phyloP scores from a whole-genome alignment of 495 filamentous ascomycete species.

The Daldinia concentrica region DNA sequence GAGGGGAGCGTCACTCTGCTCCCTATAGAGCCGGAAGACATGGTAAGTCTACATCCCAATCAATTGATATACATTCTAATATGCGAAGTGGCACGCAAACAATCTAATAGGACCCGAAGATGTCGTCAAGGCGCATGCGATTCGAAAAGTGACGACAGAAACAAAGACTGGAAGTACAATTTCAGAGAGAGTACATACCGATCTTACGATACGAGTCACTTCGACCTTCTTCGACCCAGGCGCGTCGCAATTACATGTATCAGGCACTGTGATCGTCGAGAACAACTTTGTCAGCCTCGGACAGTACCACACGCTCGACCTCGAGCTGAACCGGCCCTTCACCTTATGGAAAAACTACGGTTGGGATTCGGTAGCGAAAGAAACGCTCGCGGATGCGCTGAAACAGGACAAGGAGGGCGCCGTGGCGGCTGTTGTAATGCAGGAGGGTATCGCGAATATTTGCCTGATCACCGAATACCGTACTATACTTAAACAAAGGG shows the following conservation, averaged over 20 bases:
- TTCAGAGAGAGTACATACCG: conserved; percentile 78
- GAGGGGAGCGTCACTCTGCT: conserved; percentile 81
- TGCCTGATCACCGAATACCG: conserved; percentile 92
- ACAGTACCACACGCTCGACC: conserved; percentile 87
- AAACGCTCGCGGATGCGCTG: conserved; percentile 79
- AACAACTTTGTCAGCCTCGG: conserved; percentile 86
- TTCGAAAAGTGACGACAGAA: conserved; percentile 79
- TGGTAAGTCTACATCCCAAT: conserved; percentile 64
- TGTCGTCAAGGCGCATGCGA: conserved; percentile 79
- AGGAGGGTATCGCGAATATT: conserved; percentile 92
- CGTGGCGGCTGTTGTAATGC: conserved; percentile 90
- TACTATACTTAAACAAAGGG: conserved; percentile 84
- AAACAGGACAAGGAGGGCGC: conserved; percentile 80
- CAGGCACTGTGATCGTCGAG: conserved; percentile 81
- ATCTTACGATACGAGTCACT: conserved; percentile 81
- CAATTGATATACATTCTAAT: not conserved
- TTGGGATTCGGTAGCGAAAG: conserved; percentile 90
- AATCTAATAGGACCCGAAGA: conserved; percentile 89
- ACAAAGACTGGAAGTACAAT: conserved; percentile 77
- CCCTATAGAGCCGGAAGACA: conserved; percentile 94
- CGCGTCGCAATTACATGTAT: conserved; percentile 83
- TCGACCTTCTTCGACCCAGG: conserved; percentile 90
- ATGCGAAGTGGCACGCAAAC: conserved; percentile 87
- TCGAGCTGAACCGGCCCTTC: conserved; percentile 74
- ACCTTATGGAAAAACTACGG: conserved; percentile 86